A percentile compares a stretch with the other conserved stretches of the same genome.
Conservation (phyloP, 164 flowering plant genomes). For the Litsea cubeba region DNA sequence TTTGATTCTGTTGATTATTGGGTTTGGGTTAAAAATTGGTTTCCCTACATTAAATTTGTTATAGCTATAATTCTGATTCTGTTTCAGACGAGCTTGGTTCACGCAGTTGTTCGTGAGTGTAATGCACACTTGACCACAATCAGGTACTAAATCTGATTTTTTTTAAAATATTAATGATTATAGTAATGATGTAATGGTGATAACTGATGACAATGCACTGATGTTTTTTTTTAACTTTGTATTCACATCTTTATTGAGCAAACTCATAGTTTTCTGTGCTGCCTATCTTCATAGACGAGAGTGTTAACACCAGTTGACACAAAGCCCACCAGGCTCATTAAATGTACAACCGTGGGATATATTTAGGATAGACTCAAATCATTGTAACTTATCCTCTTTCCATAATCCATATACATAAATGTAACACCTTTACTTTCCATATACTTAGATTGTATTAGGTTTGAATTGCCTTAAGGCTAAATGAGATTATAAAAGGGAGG, state of each 20-base stretch:
- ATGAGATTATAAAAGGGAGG: too few relatives aligned
- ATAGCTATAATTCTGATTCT: neutral
- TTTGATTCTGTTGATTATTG: neutral
- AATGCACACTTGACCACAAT: constrained; percentile 70
- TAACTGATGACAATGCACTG: neutral
- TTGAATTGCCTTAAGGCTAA: too few relatives aligned
- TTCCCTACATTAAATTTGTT: neutral
- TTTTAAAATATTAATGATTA: neutral
- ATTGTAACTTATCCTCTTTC: too few relatives aligned
- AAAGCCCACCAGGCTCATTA: too few relatives aligned
- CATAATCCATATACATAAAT: too few relatives aligned
- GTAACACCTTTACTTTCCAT: too few relatives aligned
- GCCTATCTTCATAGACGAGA: neutral
- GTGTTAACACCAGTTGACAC: too few relatives aligned
- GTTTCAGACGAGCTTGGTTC: constrained; percentile 89
- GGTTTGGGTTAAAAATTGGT: neutral
- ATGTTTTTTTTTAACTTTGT: neutral
- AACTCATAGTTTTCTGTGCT: neutral
- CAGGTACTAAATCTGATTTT: constrained; percentile 36
- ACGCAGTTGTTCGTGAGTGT: constrained; percentile 86
- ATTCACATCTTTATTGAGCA: neutral
- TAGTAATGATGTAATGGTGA: neutral
- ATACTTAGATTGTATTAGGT: too few relatives aligned
- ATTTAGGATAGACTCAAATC: too few relatives aligned
- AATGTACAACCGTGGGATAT: too few relatives aligned